These are phyloP conservation scores for Colletotrichum agaves DNA, from an alignment of 2,329 filamentous ascomycete genomes.

Conservation along the genomic window DNA sequence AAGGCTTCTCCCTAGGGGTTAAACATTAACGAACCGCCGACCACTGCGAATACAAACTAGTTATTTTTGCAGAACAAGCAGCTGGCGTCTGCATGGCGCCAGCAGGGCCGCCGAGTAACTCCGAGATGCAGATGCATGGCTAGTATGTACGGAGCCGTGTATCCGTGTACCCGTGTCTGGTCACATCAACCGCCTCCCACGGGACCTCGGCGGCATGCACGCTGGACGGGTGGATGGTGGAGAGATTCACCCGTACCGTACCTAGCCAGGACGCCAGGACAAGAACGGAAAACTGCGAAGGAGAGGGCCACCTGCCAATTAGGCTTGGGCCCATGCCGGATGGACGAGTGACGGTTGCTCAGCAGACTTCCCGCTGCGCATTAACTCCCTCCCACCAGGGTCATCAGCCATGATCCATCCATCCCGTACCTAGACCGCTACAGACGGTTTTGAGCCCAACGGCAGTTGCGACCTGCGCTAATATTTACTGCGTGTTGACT, in stretches of 20 bases:
- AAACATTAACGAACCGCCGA: neutral
- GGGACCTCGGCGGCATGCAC: slow-evolving; percentile 35
- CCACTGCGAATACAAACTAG: neutral
- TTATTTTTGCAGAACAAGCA: neutral
- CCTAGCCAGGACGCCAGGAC: slow-evolving; percentile 1
- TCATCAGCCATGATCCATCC: too few relatives aligned
- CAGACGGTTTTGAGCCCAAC: neutral
- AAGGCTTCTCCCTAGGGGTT: neutral
- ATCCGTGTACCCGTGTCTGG: neutral
- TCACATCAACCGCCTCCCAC: slow-evolving; percentile 31
- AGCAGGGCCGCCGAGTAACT: neutral
- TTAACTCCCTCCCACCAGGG: neutral
- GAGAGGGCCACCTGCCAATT: neutral
- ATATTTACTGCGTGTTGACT: neutral
- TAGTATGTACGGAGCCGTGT: neutral
- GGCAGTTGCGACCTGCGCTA: too few relatives aligned
- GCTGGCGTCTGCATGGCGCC: neutral
- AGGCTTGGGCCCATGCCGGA: slow-evolving; percentile 29
- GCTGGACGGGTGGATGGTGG: slow-evolving; percentile 26
- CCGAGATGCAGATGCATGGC: neutral
- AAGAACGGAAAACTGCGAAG: neutral
- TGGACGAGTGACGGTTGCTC: slow-evolving; percentile 33
- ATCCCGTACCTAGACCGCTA: neutral
- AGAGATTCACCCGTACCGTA: slow-evolving; percentile 12
- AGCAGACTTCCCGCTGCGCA: slow-evolving; percentile 35